These are phyloP conservation scores for Cyberlindnera veronae DNA, from an alignment of 805 yeast species.

Conservation along the genomic window DNA sequence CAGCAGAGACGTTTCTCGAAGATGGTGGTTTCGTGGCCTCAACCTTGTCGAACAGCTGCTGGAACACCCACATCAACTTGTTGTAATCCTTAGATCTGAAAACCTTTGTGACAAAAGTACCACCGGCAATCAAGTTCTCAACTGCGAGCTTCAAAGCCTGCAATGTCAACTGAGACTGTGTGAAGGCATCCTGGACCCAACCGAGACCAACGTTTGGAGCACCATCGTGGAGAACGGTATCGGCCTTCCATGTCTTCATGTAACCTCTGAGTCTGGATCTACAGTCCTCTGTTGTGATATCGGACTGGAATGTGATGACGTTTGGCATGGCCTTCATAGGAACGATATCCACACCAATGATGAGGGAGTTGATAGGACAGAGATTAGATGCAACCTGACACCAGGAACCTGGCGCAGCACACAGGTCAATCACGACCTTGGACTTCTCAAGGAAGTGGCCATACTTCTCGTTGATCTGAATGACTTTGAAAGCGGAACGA, in stretches of 20 bases:
- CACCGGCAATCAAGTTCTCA: conserved; percentile 87
- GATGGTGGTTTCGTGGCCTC: conserved; percentile 99
- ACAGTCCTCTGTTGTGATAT: conserved; percentile 97
- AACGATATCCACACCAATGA: conserved; percentile 98
- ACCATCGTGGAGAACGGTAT: conserved; percentile 97
- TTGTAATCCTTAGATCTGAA: conserved; percentile 99
- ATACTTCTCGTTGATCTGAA: conserved; percentile 93
- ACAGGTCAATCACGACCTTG: conserved; percentile 92
- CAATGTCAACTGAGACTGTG: conserved; percentile 92
- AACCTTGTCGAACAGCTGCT: conserved; percentile 91
- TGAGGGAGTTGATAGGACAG: conserved; percentile 89
- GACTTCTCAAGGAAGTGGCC: conserved; percentile 94
- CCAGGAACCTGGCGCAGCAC: conserved; percentile 99
- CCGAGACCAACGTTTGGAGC: conserved; percentile 99
- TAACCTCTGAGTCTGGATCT: conserved; percentile 91
- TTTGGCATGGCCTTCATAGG: conserved; percentile 97
- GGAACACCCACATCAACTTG: conserved; percentile 95
- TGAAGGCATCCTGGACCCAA: conserved; percentile 99
- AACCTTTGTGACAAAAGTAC: conserved; percentile 93
- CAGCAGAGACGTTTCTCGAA: conserved; percentile 98
- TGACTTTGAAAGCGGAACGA: conserved; percentile 93
- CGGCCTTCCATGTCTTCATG: conserved; percentile 98
- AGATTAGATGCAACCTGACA: conserved; percentile 96
- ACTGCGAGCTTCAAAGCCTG: conserved; percentile 93
- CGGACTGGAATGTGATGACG: conserved; percentile 90